Conservation (phyloP, 2,329 filamentous ascomycete species). For the Aspergillus sojae region DNA sequence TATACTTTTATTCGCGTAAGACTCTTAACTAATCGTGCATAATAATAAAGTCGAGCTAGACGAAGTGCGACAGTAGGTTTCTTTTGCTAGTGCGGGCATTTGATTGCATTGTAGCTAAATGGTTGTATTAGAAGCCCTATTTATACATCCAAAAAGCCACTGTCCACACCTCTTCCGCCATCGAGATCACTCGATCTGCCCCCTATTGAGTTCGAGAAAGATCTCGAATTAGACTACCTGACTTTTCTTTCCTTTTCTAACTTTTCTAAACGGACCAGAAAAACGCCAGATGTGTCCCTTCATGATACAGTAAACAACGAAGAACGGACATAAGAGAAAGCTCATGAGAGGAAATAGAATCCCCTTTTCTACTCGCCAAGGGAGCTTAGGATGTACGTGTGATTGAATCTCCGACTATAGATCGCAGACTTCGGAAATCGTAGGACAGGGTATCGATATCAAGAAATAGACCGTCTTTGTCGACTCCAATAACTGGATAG, state of each 20-base stretch:
- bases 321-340: neutral
- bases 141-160: neutral
- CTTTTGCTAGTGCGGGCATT: neutral
- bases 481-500: constrained; percentile 13
- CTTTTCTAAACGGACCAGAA: constrained; percentile 16
- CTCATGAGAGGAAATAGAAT: constrained; percentile 3
- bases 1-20: neutral
- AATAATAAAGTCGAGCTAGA: neutral
- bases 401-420: neutral
- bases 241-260: constrained; percentile 6
- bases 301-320: constrained; percentile 9
- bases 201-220: neutral
- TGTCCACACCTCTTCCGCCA: neutral
- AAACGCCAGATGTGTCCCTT: constrained; percentile 20
- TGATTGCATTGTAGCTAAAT: neutral
- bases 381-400: neutral
- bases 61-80: neutral
- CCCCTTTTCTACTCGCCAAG: neutral
- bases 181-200: neutral
- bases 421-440: constrained; percentile 5
- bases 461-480: constrained; percentile 21
- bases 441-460: constrained; percentile 34
- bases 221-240: neutral
- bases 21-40: neutral
- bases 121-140: neutral